Evolutionary conservation across 2,329 filamentous ascomycete species (phyloP).

Genomic region (Myriosclerotinia scirpicola): DNA sequence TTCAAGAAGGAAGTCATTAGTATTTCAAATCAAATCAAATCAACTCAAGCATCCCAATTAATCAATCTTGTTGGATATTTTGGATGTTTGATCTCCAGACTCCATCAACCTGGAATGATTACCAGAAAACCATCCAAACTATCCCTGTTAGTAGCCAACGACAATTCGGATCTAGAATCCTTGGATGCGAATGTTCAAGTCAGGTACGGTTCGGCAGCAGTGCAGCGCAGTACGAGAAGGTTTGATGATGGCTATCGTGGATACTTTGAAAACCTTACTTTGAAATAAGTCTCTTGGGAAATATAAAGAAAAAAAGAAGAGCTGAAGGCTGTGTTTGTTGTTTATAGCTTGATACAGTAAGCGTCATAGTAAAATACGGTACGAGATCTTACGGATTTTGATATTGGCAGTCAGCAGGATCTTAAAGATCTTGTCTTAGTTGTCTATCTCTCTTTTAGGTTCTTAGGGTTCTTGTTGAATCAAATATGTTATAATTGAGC

Average conservation of each 20-base stretch:
- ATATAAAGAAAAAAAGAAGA: neutral
- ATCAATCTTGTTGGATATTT: neutral
- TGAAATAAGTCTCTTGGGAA: neutral
- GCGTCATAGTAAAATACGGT: conserved; percentile 13
- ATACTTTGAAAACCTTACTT: neutral
- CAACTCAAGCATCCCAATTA: neutral
- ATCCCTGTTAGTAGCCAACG: conserved; percentile 17
- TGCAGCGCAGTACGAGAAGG: conserved; percentile 9
- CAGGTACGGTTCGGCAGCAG: conserved; percentile 23
- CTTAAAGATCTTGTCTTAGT: neutral
- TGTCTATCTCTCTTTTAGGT: neutral
- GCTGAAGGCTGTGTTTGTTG: conserved; percentile 21
- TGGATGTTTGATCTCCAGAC: neutral
- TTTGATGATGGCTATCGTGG: neutral
- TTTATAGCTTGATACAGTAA: conserved; percentile 23
- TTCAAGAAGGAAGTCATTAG: no score
- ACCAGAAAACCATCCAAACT: conserved; percentile 10
- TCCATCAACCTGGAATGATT: neutral
- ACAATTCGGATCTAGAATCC: conserved; percentile 22
- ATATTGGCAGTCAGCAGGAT: conserved; percentile 5
- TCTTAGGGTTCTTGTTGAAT: neutral
- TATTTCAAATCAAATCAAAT: neutral
- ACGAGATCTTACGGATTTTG: conserved; percentile 15
- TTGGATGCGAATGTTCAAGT: conserved; percentile 21
- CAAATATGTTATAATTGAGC: neutral